Conservation (phyloP, 139 green algal species). For the Chlorella sp. region DNA sequence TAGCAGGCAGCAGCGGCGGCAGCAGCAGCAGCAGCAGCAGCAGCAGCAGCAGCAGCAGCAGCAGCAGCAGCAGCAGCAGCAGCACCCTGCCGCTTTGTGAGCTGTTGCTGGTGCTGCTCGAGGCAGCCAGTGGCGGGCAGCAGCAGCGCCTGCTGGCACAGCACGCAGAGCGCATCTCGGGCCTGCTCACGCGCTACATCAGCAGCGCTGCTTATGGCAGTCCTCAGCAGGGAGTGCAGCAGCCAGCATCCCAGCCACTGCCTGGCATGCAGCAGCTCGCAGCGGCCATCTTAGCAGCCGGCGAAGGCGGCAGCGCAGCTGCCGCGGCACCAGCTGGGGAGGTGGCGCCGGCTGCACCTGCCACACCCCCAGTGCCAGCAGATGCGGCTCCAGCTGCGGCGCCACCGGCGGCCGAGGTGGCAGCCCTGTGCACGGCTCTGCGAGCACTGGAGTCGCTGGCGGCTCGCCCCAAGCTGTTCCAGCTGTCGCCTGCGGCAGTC, state of each 20-base stretch:
- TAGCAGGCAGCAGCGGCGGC: not conserved
- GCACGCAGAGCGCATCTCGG: slow-evolving; percentile 22
- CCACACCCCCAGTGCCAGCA: not conserved
- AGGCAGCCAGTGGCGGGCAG: slow-evolving; percentile 8
- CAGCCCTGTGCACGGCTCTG: slow-evolving; percentile 36
- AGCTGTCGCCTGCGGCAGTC: not conserved
- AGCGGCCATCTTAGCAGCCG: slow-evolving; percentile 12
- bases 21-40: not conserved
- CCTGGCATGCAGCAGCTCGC: not conserved
- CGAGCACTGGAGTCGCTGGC: slow-evolving; percentile 40
- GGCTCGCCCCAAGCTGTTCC: slow-evolving; percentile 23
- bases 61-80: not conserved
- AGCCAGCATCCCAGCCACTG: not conserved
- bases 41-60: not conserved
- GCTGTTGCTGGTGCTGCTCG: slow-evolving; percentile 37
- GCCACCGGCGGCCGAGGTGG: not conserved
- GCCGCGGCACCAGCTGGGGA: not conserved
- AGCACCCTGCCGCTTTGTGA: slow-evolving; percentile 18
- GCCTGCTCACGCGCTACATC: not conserved
- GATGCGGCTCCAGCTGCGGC: not conserved
- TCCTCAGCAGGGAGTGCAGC: too few species aligned
- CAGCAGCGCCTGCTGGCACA: slow-evolving; percentile 23
- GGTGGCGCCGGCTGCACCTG: not conserved
- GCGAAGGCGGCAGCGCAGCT: not conserved
- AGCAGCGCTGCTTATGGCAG: not conserved